Base-by-base conservation (phyloP, 495 filamentous ascomycete genomes). In the Aeminium ludgeri region DNA sequence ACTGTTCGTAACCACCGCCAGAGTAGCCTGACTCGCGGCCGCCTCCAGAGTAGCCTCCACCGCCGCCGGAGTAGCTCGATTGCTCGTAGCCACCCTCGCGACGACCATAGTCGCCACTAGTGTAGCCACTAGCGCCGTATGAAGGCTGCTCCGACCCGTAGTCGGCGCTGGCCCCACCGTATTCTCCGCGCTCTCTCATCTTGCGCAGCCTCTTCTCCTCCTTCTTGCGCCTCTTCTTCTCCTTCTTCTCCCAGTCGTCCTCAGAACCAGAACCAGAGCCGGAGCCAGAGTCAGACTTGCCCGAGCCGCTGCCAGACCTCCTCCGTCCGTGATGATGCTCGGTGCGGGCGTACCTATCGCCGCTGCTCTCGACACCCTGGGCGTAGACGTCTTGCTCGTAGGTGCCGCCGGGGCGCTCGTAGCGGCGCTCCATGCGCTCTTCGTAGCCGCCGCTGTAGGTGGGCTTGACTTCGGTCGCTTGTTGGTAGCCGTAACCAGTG, bases 91-190 rank as follows among this genome's bases (percentile, higher is more conserved):
- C 49, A 70, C 68, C 35, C 34, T n/a, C 34, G 7, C 34, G 19
- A 20, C 23, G 8, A 65, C 46, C 20, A 59, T 36, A 44, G 67
- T 62, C 34, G 65, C 59, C 43, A 68, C 39, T 7, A 70, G 50
- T 42, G 67, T 66, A 36, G 63, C 53, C 5, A 61, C 59, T 46
- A 55, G 58, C 49, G 55, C 16, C 16, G 23, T 13, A 6, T 56
- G 13, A 19, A 34, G 17, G n/a, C 12, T 34, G 20, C 20, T 5
- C 25, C 53, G 58, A 5, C 41, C 42, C 36, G 8, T 33, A 19
- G 40, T 36, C 40, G 16, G 34, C 46, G 20, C 45, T 23, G 35
- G 47, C 48, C 41, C 50, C 49, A 25, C 44, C 10, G 12, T 34
- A 11, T 20, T 32, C 30, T 6, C 20, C 29, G 30, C 38, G 41